Evolutionary conservation across 495 filamentous ascomycete species (phyloP).

Genomic region (Xylaria acuta): DNA sequence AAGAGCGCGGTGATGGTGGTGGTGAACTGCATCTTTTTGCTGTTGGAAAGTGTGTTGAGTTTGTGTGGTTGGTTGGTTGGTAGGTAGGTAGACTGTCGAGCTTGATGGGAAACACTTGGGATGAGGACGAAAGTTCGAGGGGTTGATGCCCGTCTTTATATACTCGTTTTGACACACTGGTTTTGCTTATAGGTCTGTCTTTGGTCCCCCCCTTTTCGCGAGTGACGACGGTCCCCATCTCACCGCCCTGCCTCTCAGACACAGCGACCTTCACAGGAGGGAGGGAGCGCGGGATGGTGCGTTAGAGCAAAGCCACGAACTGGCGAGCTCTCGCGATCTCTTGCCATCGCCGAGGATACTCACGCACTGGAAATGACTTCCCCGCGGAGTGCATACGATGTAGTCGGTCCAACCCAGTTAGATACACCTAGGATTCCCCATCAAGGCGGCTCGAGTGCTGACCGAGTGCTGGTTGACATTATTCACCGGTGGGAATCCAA

Average conservation of each 20-base stretch:
- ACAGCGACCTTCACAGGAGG: not conserved
- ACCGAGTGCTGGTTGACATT: not conserved
- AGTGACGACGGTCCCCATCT: not conserved
- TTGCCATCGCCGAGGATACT: not conserved
- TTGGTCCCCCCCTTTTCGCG: not conserved
- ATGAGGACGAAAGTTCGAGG: not conserved
- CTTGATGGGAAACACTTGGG: not conserved
- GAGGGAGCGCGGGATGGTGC: not conserved
- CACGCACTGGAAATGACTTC: not conserved
- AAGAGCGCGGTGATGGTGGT: slow-evolving; percentile 11
- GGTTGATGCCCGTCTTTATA: slow-evolving; percentile 9
- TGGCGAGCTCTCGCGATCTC: slow-evolving; percentile 9
- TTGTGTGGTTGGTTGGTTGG: too few relatives aligned
- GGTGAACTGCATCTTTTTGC: slow-evolving; percentile 25
- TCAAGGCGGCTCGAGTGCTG: not conserved
- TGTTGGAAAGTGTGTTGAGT: not conserved
- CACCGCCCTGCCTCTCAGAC: not conserved
- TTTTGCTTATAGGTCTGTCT: not conserved
- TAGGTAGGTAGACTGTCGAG: slow-evolving; percentile 13
- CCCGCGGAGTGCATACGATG: not conserved
- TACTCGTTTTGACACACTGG: not conserved
- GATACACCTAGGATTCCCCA: not conserved
- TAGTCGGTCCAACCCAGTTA: too few relatives aligned
- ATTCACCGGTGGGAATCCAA: not conserved
- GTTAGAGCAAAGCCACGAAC: not conserved